Conservation (phyloP, 805 yeast genomes). For the Pichia pseudocactophila region DNA sequence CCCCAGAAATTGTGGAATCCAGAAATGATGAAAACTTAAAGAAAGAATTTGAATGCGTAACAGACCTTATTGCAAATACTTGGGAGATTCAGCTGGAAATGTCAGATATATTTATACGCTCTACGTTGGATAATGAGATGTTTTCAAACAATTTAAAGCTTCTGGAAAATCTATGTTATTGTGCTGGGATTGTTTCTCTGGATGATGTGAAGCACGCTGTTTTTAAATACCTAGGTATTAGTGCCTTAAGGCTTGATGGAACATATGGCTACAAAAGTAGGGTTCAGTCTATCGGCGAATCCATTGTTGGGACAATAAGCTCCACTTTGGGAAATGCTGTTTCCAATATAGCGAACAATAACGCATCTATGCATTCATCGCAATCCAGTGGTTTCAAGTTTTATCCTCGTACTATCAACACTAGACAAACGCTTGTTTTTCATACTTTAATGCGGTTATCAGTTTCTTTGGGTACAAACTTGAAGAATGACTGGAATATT, state of each 20-base stretch:
- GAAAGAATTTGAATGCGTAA: slow-evolving; percentile 13
- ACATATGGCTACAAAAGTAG: slow-evolving; percentile 26
- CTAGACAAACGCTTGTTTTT: slow-evolving; percentile 66
- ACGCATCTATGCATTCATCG: neutral
- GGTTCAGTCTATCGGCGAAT: slow-evolving; percentile 38
- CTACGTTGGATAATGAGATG: slow-evolving; percentile 60
- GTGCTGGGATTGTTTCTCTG: slow-evolving; percentile 67
- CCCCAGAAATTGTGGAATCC: slow-evolving; percentile 11
- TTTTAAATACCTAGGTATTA: slow-evolving; percentile 35
- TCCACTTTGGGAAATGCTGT: slow-evolving; percentile 33
- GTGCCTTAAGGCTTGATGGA: slow-evolving; percentile 35
- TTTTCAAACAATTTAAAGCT: slow-evolving; percentile 64
- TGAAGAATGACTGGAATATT: slow-evolving; percentile 59
- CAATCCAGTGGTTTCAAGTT: slow-evolving; percentile 9
- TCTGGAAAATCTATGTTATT: slow-evolving; percentile 72
- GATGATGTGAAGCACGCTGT: slow-evolving; percentile 49
- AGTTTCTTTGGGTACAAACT: slow-evolving; percentile 68
- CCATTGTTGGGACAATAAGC: slow-evolving; percentile 43
- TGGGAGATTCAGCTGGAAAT: slow-evolving; percentile 35
- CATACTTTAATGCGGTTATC: slow-evolving; percentile 74
- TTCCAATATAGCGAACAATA: slow-evolving; percentile 19
- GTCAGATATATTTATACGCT: slow-evolving; percentile 46
- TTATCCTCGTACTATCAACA: slow-evolving; percentile 41
- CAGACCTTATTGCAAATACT: slow-evolving; percentile 26
- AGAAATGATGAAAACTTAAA: slow-evolving; percentile 8